A percentile compares a stretch with the other conserved stretches of the same genome.
phyloP scores from a whole-genome alignment of 1,284 basidiomycete genomes.

The Schizopora paradoxa region DNA sequence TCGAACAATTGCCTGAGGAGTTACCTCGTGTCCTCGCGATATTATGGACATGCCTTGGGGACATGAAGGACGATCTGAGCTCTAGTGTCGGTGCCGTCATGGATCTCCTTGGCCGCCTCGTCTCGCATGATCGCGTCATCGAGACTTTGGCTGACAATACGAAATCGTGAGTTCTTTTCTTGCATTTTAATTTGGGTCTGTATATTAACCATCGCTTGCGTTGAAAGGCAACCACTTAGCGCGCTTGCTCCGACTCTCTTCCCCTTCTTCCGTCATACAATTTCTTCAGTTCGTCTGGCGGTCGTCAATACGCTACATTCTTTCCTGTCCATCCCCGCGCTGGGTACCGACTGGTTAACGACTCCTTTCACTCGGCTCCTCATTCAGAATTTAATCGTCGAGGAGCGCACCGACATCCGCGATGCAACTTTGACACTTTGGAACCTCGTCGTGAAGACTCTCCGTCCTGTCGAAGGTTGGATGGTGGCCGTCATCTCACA shows the following conservation, averaged over 20 bases:
- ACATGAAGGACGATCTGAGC: constrained; percentile 95
- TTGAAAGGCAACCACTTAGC: constrained; percentile 68
- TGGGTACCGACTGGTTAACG: constrained; percentile 82
- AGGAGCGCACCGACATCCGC: constrained; percentile 86
- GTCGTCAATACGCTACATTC: constrained; percentile 88
- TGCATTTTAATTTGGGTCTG: background rate
- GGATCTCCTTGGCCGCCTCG: constrained; percentile 88
- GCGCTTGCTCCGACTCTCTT: constrained; percentile 85
- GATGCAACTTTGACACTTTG: constrained; percentile 76
- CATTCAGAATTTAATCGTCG: constrained; percentile 93
- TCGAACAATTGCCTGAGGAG: constrained; percentile 69
- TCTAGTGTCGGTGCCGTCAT: constrained; percentile 97
- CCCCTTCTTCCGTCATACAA: constrained; percentile 98
- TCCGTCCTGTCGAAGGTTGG: constrained; percentile 41
- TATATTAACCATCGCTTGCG: constrained; percentile 16
- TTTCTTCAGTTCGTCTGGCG: constrained; percentile 87
- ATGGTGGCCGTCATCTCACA: constrained; percentile 50
- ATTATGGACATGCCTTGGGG: constrained; percentile 86
- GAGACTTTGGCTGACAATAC: constrained; percentile 62
- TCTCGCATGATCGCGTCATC: constrained; percentile 77
- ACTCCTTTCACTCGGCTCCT: constrained; percentile 77
- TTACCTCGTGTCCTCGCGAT: constrained; percentile 75
- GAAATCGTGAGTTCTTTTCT: constrained; percentile 50
- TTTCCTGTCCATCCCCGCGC: constrained; percentile 74
- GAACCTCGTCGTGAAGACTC: constrained; percentile 61